Base-by-base conservation (phyloP, 163 green algal species). In the Coccomyxa subellipsoidea region DNA sequence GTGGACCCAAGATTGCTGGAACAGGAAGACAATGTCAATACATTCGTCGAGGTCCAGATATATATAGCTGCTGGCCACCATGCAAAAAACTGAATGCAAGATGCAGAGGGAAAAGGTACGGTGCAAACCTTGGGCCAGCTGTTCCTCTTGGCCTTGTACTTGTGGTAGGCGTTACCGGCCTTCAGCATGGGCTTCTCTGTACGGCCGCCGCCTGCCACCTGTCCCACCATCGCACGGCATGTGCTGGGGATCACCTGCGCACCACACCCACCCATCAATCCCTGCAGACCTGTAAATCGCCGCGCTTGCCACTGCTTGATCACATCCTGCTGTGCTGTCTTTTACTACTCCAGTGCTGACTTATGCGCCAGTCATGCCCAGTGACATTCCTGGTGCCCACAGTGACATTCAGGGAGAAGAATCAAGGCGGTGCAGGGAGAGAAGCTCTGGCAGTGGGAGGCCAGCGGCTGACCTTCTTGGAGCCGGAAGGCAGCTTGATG, bases 171-270 rank as follows among this genome's bases (percentile, higher is more conserved):
- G 80, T 92, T 92, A 80, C 97, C 97, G 31, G 96, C 97, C 95
- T 99, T 99, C 32, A 99, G 93, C 95, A 99, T 94, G 66, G 97
- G 97, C 96, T 99, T 99, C 93, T 99, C 97, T n/a, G 96, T 99
- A 78, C 97, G 93, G 66, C 97, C 97, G 86, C 97, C 97, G 85
- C 97, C 97, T 69, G 96, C 92, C 25, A 99, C 95, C 91, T 99
- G 96, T 80, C 97, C 97, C 21, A 99, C 88, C 81, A 94, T 99
- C 23, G 91, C 96, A 80, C 97, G 93, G 94, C 95, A 99, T 7
- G 86, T 87, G 86, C 87, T 95, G 79, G 95, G 92, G 72, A 99
- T 91, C 69, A 98, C 92, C 94, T 98, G 90, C 72, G 77, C 37
- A 23, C 36, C n/a, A 78, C n/a, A 15, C 69, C 69, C 18, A 21